Base-by-base conservation (phyloP, 2,329 filamentous ascomycete genomes). In the Aschersonia sp. region DNA sequence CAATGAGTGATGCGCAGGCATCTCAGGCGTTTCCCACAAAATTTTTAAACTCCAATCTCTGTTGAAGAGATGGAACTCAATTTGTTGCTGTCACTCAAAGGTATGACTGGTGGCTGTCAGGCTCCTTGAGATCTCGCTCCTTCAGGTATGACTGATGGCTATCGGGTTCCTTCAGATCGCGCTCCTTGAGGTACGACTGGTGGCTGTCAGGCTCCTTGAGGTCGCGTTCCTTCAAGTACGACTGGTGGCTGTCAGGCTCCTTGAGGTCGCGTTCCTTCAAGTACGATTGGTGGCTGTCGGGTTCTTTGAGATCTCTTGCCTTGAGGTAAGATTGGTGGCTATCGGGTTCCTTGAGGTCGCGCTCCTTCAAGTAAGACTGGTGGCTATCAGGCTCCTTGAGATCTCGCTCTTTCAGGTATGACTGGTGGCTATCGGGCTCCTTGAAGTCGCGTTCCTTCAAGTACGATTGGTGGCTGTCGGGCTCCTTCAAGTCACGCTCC, bases 31-130 rank as follows among this genome's bases (percentile, higher is more conserved):
- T 22, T 22, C 22, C 22, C 22, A 22, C 22, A 22, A 2, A 22
- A 3, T 22, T 22, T 2, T 3, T 22, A 22, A 2, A 22, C 2
- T 22, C 22, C 22, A 22, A 22, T 22, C 22, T 22, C 22, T 22
- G 22, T 22, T 22, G 22, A 22, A 22, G 22, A 4, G 22, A 22
- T 22, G 22, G 22, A 22, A 22, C 22, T 22, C 22, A 22, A 22
- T 22, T 22, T 22, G 22, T 22, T 22, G 22, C 22, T 22, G 22
- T 22, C 2, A 22, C 22, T 22, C 22, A 22, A 22, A 43, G 14
- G 11, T 43, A 48, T 3, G 46, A 39, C 39, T 48, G 46, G 35
- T 48, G 46, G 30, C 46, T 40, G 37, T 48, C 46, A 1, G 47
- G 47, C 41, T 49, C 47, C 10, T 37, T 11, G 22, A 12, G 41